Conservation (phyloP, 2,329 filamentous ascomycete genomes). For the Pezicula carpinea region DNA sequence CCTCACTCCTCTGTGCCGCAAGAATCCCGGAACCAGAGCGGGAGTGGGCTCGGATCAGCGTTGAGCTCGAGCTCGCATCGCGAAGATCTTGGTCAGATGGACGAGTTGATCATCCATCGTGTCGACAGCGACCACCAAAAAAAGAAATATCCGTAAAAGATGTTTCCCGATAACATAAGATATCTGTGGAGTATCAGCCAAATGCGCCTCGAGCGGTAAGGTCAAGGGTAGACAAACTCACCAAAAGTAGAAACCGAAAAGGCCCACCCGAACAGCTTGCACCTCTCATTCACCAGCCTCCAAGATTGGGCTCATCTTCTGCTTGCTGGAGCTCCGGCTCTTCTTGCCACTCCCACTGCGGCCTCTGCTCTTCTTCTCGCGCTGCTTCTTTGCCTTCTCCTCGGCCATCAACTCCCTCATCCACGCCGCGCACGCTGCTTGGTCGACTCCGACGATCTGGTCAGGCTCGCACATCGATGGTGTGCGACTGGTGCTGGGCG, state of each 20-base stretch:
- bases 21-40: no score
- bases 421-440: conserved; percentile 20
- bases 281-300: conserved; percentile 40
- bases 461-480: conserved; percentile 13
- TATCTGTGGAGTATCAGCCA: not conserved
- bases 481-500: conserved; percentile 10
- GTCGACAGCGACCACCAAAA: no score
- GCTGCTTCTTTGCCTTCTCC: conserved; percentile 24
- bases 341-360: conserved; percentile 27
- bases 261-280: not conserved
- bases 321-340: conserved; percentile 37
- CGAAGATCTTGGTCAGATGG: no score
- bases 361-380: conserved; percentile 17
- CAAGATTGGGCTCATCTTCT: conserved; percentile 53
- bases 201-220: not conserved
- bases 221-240: not conserved
- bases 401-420: conserved; percentile 24
- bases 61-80: no score
- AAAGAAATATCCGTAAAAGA: not conserved
- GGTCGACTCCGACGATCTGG: conserved; percentile 19
- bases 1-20: no score
- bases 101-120: no score
- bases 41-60: no score
- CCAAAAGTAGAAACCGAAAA: conserved; percentile 12
- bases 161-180: not conserved